These are phyloP conservation scores for Trichoderma endophyticum DNA, from an alignment of 2,329 filamentous ascomycete species.

Conservation along the genomic window DNA sequence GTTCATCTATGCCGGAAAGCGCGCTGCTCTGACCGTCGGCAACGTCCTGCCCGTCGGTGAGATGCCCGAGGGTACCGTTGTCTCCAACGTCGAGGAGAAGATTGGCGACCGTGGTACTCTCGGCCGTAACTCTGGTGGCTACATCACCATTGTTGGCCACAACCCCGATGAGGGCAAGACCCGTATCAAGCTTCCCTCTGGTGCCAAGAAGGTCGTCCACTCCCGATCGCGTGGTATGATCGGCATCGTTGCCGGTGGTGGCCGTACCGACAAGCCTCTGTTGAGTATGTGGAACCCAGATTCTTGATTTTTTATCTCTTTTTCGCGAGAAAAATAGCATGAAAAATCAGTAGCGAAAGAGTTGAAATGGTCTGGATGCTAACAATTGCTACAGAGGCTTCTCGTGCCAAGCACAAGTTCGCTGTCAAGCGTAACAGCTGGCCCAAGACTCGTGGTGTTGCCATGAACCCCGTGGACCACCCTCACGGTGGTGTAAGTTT, in stretches of 20 bases:
- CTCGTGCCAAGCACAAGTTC: constrained; percentile 99
- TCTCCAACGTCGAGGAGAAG: constrained; percentile 99
- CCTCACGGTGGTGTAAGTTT: constrained; percentile 81
- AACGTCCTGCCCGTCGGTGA: constrained; percentile 93
- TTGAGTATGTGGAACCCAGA: constrained; percentile 63
- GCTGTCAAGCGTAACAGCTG: constrained; percentile 99
- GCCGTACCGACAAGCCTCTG: constrained; percentile 98
- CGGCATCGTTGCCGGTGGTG: constrained; percentile 98
- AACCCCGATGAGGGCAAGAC: constrained; percentile 99
- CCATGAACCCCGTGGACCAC: constrained; percentile 99
- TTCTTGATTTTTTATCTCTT: neutral
- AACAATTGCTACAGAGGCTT: constrained; percentile 70
- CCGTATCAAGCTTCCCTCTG: constrained; percentile 97
- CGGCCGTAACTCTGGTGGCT: constrained; percentile 97
- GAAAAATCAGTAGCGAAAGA: neutral
- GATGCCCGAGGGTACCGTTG: constrained; percentile 98
- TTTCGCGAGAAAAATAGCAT: neutral
- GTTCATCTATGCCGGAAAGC: constrained; percentile 99
- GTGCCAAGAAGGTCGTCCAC: constrained; percentile 98
- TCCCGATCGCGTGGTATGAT: constrained; percentile 96
- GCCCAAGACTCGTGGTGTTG: constrained; percentile 99
- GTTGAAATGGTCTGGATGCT: constrained; percentile 31
- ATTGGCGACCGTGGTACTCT: constrained; percentile 93
- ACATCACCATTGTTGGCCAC: constrained; percentile 96
- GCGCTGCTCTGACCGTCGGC: constrained; percentile 92